phyloP scores from a whole-genome alignment of 2,329 filamentous ascomycete genomes.

The Diaporthe longicolla region DNA sequence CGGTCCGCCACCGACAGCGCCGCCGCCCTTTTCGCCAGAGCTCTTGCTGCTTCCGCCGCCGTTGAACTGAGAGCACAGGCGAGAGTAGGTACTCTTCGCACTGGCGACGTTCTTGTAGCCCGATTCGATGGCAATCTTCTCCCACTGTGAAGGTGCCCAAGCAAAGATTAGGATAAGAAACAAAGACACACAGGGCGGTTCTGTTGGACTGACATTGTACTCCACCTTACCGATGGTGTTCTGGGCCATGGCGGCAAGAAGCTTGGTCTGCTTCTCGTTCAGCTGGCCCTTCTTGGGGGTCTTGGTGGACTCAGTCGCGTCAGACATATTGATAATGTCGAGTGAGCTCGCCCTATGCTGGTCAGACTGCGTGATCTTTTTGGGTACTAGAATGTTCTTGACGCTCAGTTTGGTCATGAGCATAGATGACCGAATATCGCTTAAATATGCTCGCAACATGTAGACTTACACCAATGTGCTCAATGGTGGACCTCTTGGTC shows the following conservation, averaged over 20 bases:
- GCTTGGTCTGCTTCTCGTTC: constrained; percentile 38
- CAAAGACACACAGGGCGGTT: too few relatives aligned
- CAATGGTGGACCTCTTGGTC: too few relatives aligned
- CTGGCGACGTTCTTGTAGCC: constrained; percentile 41
- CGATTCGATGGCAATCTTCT: constrained; percentile 27
- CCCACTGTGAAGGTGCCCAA: constrained; percentile 40
- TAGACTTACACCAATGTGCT: constrained; percentile 9
- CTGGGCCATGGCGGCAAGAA: constrained; percentile 41
- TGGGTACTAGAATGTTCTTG: too few relatives aligned
- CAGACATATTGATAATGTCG: constrained; percentile 23
- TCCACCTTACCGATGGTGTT: constrained; percentile 43
- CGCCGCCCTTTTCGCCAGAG: neutral
- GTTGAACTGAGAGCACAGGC: constrained; percentile 41
- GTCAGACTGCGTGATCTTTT: neutral
- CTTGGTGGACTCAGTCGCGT: neutral
- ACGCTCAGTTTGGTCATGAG: neutral
- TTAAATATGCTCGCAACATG: neutral
- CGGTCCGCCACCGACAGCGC: neutral
- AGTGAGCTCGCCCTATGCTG: neutral
- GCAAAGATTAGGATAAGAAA: neutral
- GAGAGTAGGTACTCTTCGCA: constrained; percentile 43
- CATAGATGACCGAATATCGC: too few relatives aligned
- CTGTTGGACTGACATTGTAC: constrained; percentile 37
- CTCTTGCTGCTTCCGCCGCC: constrained; percentile 25
- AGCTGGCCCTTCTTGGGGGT: constrained; percentile 35